Base-by-base conservation (phyloP, 345 rosid genomes). In the Theobroma cacao region DNA sequence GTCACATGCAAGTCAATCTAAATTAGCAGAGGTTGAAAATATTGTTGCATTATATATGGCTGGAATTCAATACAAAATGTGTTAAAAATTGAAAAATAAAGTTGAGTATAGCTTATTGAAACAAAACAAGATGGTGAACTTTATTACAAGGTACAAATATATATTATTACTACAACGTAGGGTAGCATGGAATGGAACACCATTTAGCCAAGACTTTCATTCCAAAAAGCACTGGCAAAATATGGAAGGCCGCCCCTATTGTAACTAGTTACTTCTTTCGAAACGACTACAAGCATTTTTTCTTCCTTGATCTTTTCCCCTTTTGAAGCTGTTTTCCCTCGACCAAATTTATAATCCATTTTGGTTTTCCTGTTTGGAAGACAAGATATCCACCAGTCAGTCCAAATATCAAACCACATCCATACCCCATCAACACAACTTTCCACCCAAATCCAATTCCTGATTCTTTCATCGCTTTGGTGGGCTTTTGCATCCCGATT, bases 361-460 rank as follows among this genome's bases (percentile, higher is more conserved):
- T 5, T 18, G 78, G 80, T 33, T 65, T 81, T 72, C 84, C 50
- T 3, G 72, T 62, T 34, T 67, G 38, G 17, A 72, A 65, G 11
- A 77, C 69, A 18, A 72, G 5, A n/a, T 53, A 64, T 38, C 68
- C 80, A 3, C 31, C 15, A 6, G 36, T 34, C 26, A 72, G 18
- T 31, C 78, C 84, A 45, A 70, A 5, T 59, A 63, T 77, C 5
- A 72, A 4, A n/a, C 83, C 80, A 11, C 38, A 70, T n/a, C 73
- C 80, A 13, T 71, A 81, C 1, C 83, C 80, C 48, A 63, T 72
- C 24, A 48, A 2, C 28, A 75, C 77, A 31, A 72, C 17, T 53
- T 71, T 55, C 80, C 80, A 63, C 17, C 20, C 38, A 7, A 28
- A 15, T 62, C 10, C 67, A 62, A 26, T 5, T 1, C 3, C 33